Base-by-base conservation (phyloP, 306 rosid genomes). In the Sindora glabra region DNA sequence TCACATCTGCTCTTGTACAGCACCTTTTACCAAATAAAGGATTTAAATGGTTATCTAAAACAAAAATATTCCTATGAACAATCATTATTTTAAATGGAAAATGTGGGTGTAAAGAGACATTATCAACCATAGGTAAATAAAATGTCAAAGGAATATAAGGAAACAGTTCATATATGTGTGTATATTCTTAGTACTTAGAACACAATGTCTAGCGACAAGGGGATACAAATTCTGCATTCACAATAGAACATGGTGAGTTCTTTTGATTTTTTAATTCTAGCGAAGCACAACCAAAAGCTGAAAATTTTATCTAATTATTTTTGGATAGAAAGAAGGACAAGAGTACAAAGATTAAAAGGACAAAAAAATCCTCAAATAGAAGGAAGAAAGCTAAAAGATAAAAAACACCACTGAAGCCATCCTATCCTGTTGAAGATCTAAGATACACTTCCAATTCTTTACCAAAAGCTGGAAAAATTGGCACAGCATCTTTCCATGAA, bases 1-100 rank as follows among this genome's bases (percentile, higher is more conserved):
- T 89, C 99, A 72, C 99, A 94, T 79, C 97, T 86, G 78, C 99
- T 94, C 81, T 94, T 94, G 86, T 89, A 89, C 51, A 94, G 77
- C 65, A 94, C 87, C 99, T 94, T 79, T 62, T 13, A 70, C 44
- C 62, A 49, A 57, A 51, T 38, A 67, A 40, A 24, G 21, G 60
- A 29, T 29, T 4, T 17, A 64, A 73, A 29, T 39, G 39, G 52
- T n/a, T n/a, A 52, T 26, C 68, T 61, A 70, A 27, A 45, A 17
- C 54, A 62, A 22, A 18, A 24, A 13, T 17, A 66, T n/a, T n/a
- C n/a, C n/a, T n/a, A n/a, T n/a, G n/a, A n/a, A n/a, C n/a, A n/a
- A n/a, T n/a, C n/a, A n/a, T n/a, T n/a, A n/a, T n/a, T n/a, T n/a
- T n/a, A n/a, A n/a, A n/a, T n/a, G n/a, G n/a, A 71, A 41, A 63